Conservation (phyloP, 306 rosid genomes). For the Trifolium dubium region DNA sequence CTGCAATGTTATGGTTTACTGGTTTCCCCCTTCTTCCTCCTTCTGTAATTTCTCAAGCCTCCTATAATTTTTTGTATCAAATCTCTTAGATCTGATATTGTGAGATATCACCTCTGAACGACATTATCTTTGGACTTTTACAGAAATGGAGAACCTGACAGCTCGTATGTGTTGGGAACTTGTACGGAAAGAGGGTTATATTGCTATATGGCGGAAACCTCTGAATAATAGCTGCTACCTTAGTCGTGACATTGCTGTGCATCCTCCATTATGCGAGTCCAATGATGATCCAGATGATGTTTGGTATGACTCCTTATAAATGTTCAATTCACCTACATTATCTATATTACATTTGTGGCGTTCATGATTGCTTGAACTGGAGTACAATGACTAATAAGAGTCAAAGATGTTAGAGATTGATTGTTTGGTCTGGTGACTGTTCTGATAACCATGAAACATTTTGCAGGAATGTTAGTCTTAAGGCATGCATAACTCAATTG, state of each 20-base stretch:
- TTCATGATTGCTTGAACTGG: conserved; percentile 32
- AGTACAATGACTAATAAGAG: conserved; percentile 15
- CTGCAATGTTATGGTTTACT: conserved; percentile 2
- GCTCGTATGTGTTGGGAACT: conserved; percentile 82
- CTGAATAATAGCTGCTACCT: conserved; percentile 78
- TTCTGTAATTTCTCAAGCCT: conserved; percentile 9
- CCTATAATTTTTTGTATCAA: conserved; percentile 23
- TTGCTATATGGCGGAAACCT: conserved; percentile 92
- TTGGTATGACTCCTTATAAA: conserved; percentile 58
- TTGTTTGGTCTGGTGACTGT: neutral
- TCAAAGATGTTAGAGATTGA: conserved; percentile 22
- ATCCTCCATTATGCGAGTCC: conserved; percentile 75
- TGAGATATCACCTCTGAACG: conserved; percentile 25
- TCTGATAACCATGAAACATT: conserved; percentile 27
- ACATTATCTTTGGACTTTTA: conserved; percentile 37
- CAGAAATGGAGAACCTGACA: conserved; percentile 82
- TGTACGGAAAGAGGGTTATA: conserved; percentile 74
- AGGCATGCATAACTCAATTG: conserved; percentile 70
- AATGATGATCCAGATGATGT: conserved; percentile 83
- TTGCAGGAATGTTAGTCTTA: conserved; percentile 71
- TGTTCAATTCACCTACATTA: conserved; percentile 12
- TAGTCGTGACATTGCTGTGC: conserved; percentile 55
- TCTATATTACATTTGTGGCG: conserved; percentile 19
- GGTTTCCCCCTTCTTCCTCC: neutral
- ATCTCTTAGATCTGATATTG: conserved; percentile 17